phyloP scores from a whole-genome alignment of 2,329 filamentous ascomycete genomes.

The Hypoxylon sp. region DNA sequence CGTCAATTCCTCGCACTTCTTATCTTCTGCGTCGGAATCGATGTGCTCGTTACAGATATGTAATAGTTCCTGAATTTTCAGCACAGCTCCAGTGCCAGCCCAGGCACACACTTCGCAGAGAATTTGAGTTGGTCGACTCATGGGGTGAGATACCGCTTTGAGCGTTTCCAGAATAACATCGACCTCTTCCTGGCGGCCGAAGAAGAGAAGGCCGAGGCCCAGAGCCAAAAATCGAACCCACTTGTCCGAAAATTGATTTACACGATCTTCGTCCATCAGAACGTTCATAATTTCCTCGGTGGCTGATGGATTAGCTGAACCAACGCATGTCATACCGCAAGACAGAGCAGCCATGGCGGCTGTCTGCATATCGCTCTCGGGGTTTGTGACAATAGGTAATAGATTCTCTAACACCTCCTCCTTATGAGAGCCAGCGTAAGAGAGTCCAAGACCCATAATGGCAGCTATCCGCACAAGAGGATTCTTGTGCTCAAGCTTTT shows the following conservation, averaged over 20 bases:
- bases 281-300: constrained; percentile 93
- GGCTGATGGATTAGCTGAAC: constrained; percentile 90
- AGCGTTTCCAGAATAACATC: constrained; percentile 97
- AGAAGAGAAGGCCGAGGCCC: constrained; percentile 92
- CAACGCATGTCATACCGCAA: constrained; percentile 91
- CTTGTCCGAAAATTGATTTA: constrained; percentile 93
- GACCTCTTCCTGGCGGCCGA: constrained; percentile 97
- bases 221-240: constrained; percentile 98
- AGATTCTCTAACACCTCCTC: constrained; percentile 88
- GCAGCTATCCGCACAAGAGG: constrained; percentile 83
- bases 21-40: constrained; percentile 87
- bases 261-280: constrained; percentile 91
- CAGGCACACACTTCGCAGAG: constrained; percentile 97
- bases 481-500: constrained; percentile 84
- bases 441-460: constrained; percentile 95
- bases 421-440: constrained; percentile 95
- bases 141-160: constrained; percentile 96
- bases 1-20: constrained; percentile 94
- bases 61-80: constrained; percentile 96
- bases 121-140: constrained; percentile 95
- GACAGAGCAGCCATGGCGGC: constrained; percentile 96
- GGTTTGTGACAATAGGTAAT: constrained; percentile 88
- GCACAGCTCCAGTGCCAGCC: constrained; percentile 95
- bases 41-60: constrained; percentile 99
- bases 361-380: constrained; percentile 89